Evolutionary conservation across 306 rosid genomes (phyloP).

Genomic region (Acacia acuminata): DNA sequence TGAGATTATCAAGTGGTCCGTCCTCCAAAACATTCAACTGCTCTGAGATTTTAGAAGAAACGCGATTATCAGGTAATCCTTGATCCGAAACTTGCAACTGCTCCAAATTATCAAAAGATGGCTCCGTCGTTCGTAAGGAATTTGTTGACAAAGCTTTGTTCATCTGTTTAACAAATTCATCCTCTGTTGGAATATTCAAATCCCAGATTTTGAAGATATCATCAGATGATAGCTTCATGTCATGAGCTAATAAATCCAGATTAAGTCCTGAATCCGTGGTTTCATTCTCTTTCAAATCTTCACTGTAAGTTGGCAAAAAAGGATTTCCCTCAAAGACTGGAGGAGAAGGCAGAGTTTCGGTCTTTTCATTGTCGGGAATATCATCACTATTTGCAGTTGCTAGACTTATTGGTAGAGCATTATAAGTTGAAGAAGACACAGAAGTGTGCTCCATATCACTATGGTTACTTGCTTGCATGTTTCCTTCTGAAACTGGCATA

Average conservation of each 20-base stretch:
- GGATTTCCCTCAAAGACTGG: conserved; percentile 55
- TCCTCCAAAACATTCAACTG: neutral
- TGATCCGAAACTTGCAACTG: conserved; percentile 36
- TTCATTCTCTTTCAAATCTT: conserved; percentile 34
- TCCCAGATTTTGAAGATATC: conserved; percentile 80
- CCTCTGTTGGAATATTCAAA: conserved; percentile 60
- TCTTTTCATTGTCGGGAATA: conserved; percentile 25
- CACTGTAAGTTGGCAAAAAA: conserved; percentile 70
- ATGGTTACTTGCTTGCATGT: neutral
- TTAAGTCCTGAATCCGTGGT: conserved; percentile 28
- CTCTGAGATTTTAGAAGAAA: conserved; percentile 23
- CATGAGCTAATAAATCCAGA: conserved; percentile 33
- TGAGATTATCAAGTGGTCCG: neutral
- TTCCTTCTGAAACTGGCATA: neutral
- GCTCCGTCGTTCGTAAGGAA: conserved; percentile 32
- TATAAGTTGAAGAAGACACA: conserved; percentile 22
- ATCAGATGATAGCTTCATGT: conserved; percentile 38
- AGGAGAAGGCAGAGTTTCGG: conserved; percentile 30
- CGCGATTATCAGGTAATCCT: conserved; percentile 42
- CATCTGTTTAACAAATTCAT: conserved; percentile 59
- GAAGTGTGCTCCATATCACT: conserved; percentile 5
- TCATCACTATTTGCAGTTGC: conserved; percentile 32
- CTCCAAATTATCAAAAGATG: conserved; percentile 37
- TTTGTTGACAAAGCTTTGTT: conserved; percentile 47
- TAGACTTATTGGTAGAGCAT: conserved; percentile 20